These are phyloP conservation scores for Paspalum vaginatum DNA, from an alignment of 176 grass and related monocot species.

Conservation along the genomic window DNA sequence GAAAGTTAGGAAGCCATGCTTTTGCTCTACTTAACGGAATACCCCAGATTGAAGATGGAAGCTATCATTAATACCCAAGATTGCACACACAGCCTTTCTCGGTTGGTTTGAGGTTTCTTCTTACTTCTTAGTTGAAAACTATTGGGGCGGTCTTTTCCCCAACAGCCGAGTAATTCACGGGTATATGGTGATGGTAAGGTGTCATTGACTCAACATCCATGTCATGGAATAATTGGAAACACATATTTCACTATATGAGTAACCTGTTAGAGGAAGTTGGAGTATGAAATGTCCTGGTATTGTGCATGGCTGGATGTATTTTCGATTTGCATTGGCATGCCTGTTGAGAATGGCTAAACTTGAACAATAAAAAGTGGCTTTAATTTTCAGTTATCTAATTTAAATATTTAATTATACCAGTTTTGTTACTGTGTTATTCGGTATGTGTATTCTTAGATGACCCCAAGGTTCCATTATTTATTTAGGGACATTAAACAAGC, in stretches of 20 bases:
- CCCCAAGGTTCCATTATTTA: conserved; percentile 9
- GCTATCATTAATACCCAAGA: neutral
- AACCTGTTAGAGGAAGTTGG: neutral
- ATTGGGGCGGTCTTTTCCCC: too few relatives aligned
- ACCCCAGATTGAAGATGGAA: neutral
- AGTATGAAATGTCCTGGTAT: neutral
- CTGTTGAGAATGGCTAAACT: neutral
- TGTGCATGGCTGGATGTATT: neutral
- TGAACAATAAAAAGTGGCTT: neutral
- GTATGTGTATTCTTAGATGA: conserved; percentile 13
- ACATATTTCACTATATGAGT: neutral
- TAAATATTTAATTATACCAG: conserved; percentile 16
- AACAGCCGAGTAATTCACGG: neutral
- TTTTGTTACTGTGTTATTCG: conserved; percentile 11
- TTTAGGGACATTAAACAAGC: neutral
- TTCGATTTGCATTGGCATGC: neutral
- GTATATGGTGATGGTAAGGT: neutral
- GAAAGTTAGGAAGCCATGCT: neutral
- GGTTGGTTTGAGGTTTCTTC: too few relatives aligned
- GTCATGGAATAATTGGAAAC: neutral
- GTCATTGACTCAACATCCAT: neutral
- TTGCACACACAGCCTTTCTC: too few relatives aligned
- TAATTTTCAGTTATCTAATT: neutral
- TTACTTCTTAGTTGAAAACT: too few relatives aligned
- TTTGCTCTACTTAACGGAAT: neutral